phyloP scores from a whole-genome alignment of 805 yeast genomes.

The Saccharomycopsis malanga region DNA sequence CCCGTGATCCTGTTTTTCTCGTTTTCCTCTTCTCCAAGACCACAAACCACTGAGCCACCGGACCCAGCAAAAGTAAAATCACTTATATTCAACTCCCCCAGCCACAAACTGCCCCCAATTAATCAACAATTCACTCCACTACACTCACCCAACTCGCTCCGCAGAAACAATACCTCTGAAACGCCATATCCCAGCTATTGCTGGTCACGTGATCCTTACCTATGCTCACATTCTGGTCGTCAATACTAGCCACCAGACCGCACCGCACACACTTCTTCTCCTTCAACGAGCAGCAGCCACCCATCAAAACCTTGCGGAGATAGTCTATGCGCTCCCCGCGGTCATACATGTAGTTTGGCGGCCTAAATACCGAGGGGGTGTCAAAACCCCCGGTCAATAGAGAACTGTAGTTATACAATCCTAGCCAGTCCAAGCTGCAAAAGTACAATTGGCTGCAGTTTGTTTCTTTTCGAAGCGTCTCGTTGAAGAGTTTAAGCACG shows the following conservation, averaged over 20 bases:
- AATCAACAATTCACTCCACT: too few species aligned
- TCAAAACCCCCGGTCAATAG: too few species aligned
- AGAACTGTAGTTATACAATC: too few species aligned
- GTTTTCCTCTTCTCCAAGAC: too few species aligned
- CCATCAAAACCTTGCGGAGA: conserved; percentile 7
- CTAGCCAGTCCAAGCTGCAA: conserved; percentile 6
- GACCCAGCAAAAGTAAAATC: too few species aligned
- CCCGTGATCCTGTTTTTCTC: too few species aligned
- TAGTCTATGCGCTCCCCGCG: conserved; percentile 14
- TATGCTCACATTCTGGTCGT: conserved; percentile 6
- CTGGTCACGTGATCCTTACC: conserved; percentile 1
- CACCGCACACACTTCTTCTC: conserved; percentile 20
- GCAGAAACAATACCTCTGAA: conserved; percentile 17
- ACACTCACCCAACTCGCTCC: conserved; percentile 21
- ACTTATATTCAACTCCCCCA: too few species aligned
- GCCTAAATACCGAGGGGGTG: not conserved
- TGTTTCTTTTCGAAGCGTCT: conserved; percentile 9
- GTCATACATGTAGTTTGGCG: conserved; percentile 3
- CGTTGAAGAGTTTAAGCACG: conserved; percentile 13
- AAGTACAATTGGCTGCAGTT: conserved; percentile 7
- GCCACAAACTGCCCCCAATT: not conserved
- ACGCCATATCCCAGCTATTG: conserved; percentile 20
- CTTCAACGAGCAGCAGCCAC: not conserved
- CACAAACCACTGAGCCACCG: too few species aligned
- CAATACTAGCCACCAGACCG: conserved; percentile 16